Evolutionary conservation across 2,329 filamentous ascomycete genomes (phyloP).

Genomic region (Fusarium denticulatum): DNA sequence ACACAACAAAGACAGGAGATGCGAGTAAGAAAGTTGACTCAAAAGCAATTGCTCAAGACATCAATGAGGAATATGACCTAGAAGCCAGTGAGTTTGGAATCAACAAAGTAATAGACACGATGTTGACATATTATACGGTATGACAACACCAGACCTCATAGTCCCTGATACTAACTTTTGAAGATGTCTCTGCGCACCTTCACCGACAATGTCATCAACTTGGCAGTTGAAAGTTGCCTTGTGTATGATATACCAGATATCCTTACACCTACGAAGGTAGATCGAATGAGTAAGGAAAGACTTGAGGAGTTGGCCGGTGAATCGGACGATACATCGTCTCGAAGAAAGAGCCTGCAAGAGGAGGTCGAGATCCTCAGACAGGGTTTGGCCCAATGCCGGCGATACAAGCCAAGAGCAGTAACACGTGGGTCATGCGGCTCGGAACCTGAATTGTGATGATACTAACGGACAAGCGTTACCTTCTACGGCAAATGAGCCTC

Average conservation of each 20-base stretch:
- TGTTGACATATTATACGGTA: slow-evolving; percentile 57
- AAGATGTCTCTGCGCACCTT: slow-evolving; percentile 57
- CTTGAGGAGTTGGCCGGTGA: slow-evolving; percentile 23
- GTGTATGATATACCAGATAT: neutral
- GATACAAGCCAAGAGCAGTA: slow-evolving; percentile 11
- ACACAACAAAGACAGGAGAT: neutral
- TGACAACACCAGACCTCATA: neutral
- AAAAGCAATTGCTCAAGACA: neutral
- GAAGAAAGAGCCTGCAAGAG: slow-evolving; percentile 10
- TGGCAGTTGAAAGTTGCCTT: slow-evolving; percentile 60
- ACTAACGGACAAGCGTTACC: neutral
- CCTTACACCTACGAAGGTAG: neutral
- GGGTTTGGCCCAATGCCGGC: slow-evolving; percentile 10
- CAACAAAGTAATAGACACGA: slow-evolving; percentile 55
- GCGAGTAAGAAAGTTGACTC: neutral
- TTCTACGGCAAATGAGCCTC: neutral
- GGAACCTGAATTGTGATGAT: neutral
- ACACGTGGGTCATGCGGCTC: slow-evolving; percentile 2
- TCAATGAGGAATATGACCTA: neutral
- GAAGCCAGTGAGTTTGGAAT: slow-evolving; percentile 47
- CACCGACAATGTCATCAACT: slow-evolving; percentile 58
- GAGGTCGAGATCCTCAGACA: slow-evolving; percentile 21
- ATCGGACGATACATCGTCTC: neutral
- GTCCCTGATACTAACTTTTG: neutral
- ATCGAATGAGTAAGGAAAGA: neutral